phyloP scores from a whole-genome alignment of 345 rosid species.

The Eucalyptus tenuipes region DNA sequence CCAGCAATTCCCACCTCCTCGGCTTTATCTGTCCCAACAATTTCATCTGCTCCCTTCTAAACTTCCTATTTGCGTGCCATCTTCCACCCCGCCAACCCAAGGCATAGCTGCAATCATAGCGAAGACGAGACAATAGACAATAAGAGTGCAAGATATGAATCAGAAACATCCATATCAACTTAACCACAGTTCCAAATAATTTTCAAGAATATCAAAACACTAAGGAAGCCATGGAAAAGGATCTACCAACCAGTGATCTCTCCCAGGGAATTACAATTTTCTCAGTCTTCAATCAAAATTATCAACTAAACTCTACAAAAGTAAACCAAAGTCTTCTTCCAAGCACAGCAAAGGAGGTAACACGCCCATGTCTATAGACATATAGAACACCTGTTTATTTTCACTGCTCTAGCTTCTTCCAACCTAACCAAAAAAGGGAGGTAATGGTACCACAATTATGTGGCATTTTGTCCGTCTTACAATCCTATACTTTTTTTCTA shows the following conservation, averaged over 20 bases:
- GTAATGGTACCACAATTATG: not conserved
- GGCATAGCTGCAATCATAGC: slow-evolving; percentile 47
- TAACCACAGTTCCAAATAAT: not conserved
- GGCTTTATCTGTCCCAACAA: slow-evolving; percentile 61
- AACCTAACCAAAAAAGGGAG: not conserved
- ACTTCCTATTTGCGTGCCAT: slow-evolving; percentile 83
- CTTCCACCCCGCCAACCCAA: slow-evolving; percentile 94
- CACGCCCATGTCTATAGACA: not conserved
- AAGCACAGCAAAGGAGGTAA: not conserved
- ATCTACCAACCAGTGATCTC: not conserved
- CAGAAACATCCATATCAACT: not conserved
- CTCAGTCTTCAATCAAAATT: not conserved
- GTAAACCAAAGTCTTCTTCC: not conserved
- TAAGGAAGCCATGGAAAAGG: not conserved
- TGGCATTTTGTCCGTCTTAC: not conserved
- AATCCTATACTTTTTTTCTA: not conserved
- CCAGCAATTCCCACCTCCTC: slow-evolving; percentile 56
- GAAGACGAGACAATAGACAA: not conserved
- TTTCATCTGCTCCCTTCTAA: slow-evolving; percentile 76
- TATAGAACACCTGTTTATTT: not conserved
- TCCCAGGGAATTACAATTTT: not conserved
- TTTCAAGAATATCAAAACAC: not conserved
- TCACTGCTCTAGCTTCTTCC: not conserved
- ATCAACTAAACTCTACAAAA: not conserved
- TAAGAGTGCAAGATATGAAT: not conserved